Percentiles rank a stretch among this genome's conserved stretches.
Conservation (phyloP, 495 filamentous ascomycete species). For the Penicillium bialowiezense region DNA sequence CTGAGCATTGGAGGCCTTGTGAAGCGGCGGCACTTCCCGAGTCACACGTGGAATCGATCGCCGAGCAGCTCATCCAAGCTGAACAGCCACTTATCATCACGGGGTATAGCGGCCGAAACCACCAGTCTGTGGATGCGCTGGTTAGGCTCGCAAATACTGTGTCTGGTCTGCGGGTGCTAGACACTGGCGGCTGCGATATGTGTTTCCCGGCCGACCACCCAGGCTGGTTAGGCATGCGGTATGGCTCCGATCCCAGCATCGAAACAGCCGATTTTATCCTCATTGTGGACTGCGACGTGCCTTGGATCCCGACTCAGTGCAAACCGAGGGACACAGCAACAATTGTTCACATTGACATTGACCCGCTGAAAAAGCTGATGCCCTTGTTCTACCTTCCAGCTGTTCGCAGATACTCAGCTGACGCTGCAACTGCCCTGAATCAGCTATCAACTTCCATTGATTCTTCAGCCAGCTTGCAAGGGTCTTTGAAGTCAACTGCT, state of each 20-base stretch:
- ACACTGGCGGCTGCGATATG: constrained; percentile 92
- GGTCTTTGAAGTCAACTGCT: constrained; percentile 41
- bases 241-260: constrained; percentile 71
- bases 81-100: constrained; percentile 76
- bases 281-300: constrained; percentile 80
- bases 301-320: constrained; percentile 66
- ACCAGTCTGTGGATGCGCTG: constrained; percentile 62
- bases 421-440: constrained; percentile 65
- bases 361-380: constrained; percentile 86
- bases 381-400: constrained; percentile 77
- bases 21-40: constrained; percentile 68
- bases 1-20: constrained; percentile 71
- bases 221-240: constrained; percentile 71
- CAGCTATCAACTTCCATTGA: constrained; percentile 58
- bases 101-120: constrained; percentile 78
- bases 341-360: constrained; percentile 80
- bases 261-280: constrained; percentile 79
- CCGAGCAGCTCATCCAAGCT: constrained; percentile 67
- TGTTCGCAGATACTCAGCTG: constrained; percentile 70
- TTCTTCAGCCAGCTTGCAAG: constrained; percentile 37
- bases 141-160: constrained; percentile 76
- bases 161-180: constrained; percentile 75
- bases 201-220: constrained; percentile 84
- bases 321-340: constrained; percentile 55
- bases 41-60: constrained; percentile 64